Evolutionary conservation across 2,329 filamentous ascomycete species (phyloP).

Genomic region (Xylariaceae sp.): DNA sequence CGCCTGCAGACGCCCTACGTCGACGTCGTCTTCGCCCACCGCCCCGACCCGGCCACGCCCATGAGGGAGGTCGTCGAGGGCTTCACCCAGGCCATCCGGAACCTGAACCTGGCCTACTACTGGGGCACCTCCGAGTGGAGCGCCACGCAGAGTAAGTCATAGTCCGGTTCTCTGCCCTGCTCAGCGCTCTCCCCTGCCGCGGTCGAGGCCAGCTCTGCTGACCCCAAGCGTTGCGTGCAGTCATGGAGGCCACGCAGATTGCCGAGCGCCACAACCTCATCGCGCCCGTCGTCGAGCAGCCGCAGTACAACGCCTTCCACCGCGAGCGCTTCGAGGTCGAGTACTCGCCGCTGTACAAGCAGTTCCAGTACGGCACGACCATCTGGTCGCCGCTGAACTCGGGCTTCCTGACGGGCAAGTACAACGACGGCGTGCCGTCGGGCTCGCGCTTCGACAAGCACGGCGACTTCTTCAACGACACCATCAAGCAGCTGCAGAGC

Average conservation of each 20-base stretch:
- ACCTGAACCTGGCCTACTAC: constrained; percentile 45
- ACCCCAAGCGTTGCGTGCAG: no score
- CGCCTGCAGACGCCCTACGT: constrained; percentile 54
- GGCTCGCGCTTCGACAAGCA: constrained; percentile 35
- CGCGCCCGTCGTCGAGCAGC: constrained; percentile 60
- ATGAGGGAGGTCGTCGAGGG: constrained; percentile 65
- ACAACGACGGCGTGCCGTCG: constrained; percentile 48
- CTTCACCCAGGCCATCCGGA: constrained; percentile 59
- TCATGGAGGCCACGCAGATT: constrained; percentile 53
- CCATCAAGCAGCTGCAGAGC: constrained; percentile 10
- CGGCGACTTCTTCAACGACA: constrained; percentile 43
- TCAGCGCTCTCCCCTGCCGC: no score
- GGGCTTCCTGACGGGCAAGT: constrained; percentile 60
- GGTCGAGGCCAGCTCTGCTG: no score
- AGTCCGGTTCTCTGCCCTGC: no score
- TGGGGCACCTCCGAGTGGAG: constrained; percentile 65
- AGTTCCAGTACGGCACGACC: constrained; percentile 52
- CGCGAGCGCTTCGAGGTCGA: constrained; percentile 58
- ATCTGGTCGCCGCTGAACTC: constrained; percentile 54
- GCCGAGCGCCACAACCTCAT: constrained; percentile 54
- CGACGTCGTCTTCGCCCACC: constrained; percentile 62
- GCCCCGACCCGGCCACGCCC: constrained; percentile 58
- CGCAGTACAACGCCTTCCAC: constrained; percentile 56
- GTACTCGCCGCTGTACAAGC: constrained; percentile 51
- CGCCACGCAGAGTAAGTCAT: constrained; percentile 58